These are phyloP conservation scores for Rosa chinensis DNA, from an alignment of 306 rosid species.

Conservation along the genomic window DNA sequence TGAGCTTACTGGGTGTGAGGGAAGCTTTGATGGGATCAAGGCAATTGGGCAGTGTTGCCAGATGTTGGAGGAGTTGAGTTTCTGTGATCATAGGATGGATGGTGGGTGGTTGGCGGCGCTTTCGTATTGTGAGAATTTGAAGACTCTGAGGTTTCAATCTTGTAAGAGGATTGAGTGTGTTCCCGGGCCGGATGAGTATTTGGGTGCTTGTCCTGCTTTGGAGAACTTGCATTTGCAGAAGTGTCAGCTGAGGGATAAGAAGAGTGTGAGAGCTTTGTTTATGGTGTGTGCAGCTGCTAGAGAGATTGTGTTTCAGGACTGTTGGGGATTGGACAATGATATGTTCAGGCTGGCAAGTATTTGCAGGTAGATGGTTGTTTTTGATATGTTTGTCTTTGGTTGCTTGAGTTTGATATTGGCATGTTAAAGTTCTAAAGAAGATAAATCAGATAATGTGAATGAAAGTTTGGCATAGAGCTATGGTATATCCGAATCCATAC, in stretches of 20 bases:
- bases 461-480: background rate
- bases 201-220: slow-evolving; percentile 66
- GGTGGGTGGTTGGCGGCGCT: slow-evolving; percentile 83
- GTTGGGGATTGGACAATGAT: slow-evolving; percentile 77
- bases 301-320: slow-evolving; percentile 68
- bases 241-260: slow-evolving; percentile 66
- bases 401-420: slow-evolving; percentile 6
- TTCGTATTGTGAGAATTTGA: slow-evolving; percentile 75
- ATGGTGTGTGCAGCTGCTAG: slow-evolving; percentile 53
- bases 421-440: background rate
- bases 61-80: slow-evolving; percentile 80
- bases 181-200: slow-evolving; percentile 64
- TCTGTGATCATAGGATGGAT: slow-evolving; percentile 84
- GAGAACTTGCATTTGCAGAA: slow-evolving; percentile 65
- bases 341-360: slow-evolving; percentile 52
- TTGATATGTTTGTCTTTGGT: background rate
- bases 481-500: background rate
- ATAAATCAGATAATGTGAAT: background rate
- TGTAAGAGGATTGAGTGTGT: slow-evolving; percentile 59
- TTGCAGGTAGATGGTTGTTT: slow-evolving; percentile 56
- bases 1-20: slow-evolving; percentile 81
- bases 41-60: slow-evolving; percentile 85
- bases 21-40: slow-evolving; percentile 85
- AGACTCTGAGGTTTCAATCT: slow-evolving; percentile 63
- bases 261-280: slow-evolving; percentile 50